phyloP scores from a whole-genome alignment of 2,329 filamentous ascomycete genomes.

The Beauveria medogensis region DNA sequence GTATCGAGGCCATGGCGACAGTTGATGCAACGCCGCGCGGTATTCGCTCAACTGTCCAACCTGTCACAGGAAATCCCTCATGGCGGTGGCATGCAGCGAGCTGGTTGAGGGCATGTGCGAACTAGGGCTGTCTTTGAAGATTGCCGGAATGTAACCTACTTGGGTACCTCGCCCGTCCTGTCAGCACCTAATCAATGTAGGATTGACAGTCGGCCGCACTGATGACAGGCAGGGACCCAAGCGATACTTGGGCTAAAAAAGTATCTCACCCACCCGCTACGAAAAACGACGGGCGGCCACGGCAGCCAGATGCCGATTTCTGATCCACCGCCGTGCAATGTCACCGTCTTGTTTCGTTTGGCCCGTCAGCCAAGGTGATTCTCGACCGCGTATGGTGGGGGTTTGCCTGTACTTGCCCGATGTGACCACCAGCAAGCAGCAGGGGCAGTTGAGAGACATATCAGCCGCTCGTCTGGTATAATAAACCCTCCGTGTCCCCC shows the following conservation, averaged over 20 bases:
- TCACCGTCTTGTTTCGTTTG: neutral
- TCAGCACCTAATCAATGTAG: neutral
- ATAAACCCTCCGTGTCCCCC: slow-evolving; percentile 1
- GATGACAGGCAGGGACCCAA: neutral
- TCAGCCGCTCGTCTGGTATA: neutral
- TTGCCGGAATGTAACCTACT: neutral
- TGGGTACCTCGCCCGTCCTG: no score
- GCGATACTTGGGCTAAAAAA: neutral
- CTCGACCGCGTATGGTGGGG: slow-evolving; percentile 6
- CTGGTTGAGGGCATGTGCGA: neutral
- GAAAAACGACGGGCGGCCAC: neutral
- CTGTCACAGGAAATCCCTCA: slow-evolving; percentile 4
- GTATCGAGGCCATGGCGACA: neutral
- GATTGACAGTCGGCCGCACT: neutral
- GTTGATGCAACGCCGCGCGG: neutral
- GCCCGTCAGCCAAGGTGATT: neutral
- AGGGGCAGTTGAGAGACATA: neutral
- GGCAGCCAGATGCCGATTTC: slow-evolving; percentile 2
- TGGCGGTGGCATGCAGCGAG: neutral
- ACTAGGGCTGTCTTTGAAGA: neutral
- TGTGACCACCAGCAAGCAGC: neutral
- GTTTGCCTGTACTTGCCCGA: neutral
- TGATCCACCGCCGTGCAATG: neutral
- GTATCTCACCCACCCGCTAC: neutral
- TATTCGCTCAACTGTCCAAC: neutral